Base-by-base conservation (phyloP, 208 protist genomes). In the Angomonas deanei region DNA sequence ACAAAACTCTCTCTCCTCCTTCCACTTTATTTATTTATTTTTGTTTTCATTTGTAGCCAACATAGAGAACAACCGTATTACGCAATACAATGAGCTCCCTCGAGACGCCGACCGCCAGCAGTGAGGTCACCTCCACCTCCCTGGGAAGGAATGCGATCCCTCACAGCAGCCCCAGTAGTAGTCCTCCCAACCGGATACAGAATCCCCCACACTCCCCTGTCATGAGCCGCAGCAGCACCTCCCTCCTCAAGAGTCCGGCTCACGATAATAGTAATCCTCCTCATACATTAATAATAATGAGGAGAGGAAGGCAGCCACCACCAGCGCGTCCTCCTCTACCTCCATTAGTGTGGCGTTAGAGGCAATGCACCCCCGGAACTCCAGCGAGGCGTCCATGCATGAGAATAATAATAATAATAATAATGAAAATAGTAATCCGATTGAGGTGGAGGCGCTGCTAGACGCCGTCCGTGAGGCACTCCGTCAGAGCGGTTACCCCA, bases 401-500 rank as follows among this genome's bases (percentile, higher is more conserved):
- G n/a, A n/a, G 15, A 8, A 15, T 58, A 66, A 65, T 68, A 66
- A 66, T 54, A 53, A 70, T 65, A 52, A 66, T 4, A 52, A 30
- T 39, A 23, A 52, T 33, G 33, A 24, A 67, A 26, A 31, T 19
- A 62, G 27, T 49, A 10, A 67, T 32, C 23, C 2, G 23, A 3
- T 3, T 15, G 26, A 6, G 23, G 28, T 31, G 50, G 19, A n/a
- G 21, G 50, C 8, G n/a, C 13, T 28, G 50, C 23, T 6, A 15
- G 21, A 33, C 15, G 30, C 59, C 6, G 86, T 80, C 30, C 58
- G 70, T 1, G 66, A 75, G 17, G 73, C 74, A 24, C 69, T 89
- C 27, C 69, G 68, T 1, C 67, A 63, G 0, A 62, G 71, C 2
- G 86, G 82, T 10, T 89, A 89, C 60, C 71, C 75, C 1, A 70